These are phyloP conservation scores for Calonectria leucothoes DNA, from an alignment of 2,329 filamentous ascomycete genomes.

Conservation along the genomic window DNA sequence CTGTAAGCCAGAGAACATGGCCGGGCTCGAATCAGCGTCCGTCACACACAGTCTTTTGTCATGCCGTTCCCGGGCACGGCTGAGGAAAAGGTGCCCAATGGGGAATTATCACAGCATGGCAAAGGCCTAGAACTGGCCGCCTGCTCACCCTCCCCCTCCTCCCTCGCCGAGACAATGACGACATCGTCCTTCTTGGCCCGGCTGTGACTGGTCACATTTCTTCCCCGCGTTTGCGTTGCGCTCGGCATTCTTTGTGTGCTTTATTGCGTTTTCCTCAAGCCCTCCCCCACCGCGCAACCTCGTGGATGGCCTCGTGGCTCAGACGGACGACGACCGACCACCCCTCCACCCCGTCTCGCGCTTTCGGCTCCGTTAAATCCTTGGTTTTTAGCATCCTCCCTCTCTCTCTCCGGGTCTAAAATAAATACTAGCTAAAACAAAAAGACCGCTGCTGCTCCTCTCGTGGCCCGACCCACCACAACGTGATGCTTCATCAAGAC, in stretches of 20 bases:
- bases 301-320: constrained; percentile 32
- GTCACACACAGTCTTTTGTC: background rate
- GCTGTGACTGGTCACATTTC: constrained; percentile 31
- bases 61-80: constrained; percentile 12
- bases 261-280: background rate
- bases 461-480: constrained; percentile 32
- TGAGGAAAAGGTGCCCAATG: constrained; percentile 4
- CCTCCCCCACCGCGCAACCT: constrained; percentile 21
- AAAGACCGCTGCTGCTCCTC: constrained; percentile 1
- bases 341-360: constrained; percentile 16
- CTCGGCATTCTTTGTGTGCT: background rate
- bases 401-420: background rate
- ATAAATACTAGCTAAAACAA: no score
- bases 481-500: constrained; percentile 34
- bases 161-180: constrained; percentile 16
- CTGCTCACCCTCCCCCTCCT: background rate
- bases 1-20: background rate
- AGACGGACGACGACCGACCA: constrained; percentile 35
- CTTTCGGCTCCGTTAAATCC: constrained; percentile 4
- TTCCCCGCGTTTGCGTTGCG: constrained; percentile 20
- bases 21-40: background rate
- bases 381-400: background rate
- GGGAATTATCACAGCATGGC: background rate
- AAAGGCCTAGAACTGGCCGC: background rate
- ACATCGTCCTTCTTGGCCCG: constrained; percentile 21